These are phyloP conservation scores for Pseudozyma thailandica DNA, from an alignment of 1,284 basidiomycete genomes.

Conservation along the genomic window DNA sequence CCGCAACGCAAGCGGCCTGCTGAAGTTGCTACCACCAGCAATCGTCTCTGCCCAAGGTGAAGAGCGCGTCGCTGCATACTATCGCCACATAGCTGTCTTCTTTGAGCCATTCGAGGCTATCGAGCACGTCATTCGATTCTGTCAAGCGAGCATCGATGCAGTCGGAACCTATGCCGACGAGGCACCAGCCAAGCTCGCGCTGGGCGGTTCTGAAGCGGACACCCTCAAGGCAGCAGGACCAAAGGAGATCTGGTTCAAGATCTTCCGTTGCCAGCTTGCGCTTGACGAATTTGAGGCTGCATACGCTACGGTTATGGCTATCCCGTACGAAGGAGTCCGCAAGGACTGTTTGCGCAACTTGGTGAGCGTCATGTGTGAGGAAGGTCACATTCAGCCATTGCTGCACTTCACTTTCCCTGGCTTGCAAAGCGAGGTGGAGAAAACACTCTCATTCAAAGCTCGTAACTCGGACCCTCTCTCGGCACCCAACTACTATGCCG, in stretches of 20 bases:
- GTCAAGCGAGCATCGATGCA: conserved; percentile 48
- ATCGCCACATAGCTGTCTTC: conserved; percentile 44
- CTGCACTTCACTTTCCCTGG: conserved; percentile 87
- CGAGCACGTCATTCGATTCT: conserved; percentile 44
- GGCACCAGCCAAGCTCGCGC: conserved; percentile 1
- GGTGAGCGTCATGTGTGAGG: conserved; percentile 94
- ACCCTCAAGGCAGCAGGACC: conserved; percentile 10
- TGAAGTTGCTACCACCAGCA: conserved; percentile 35
- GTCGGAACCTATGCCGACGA: conserved; percentile 35
- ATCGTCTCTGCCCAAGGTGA: conserved; percentile 21
- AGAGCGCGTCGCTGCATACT: conserved; percentile 35
- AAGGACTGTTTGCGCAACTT: conserved; percentile 95
- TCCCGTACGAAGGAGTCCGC: conserved; percentile 75
- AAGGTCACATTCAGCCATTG: conserved; percentile 80
- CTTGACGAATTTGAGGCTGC: conserved; percentile 56
- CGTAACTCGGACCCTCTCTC: conserved; percentile 89
- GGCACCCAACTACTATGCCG: conserved; percentile 86
- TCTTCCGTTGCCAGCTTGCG: conserved; percentile 59
- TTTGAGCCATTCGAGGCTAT: conserved; percentile 50
- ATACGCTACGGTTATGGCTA: conserved; percentile 54
- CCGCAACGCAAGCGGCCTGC: conserved; percentile 27
- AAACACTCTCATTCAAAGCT: conserved; percentile 89
- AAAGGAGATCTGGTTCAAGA: conserved; percentile 50
- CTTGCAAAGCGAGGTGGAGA: conserved; percentile 87
- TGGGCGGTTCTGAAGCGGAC: conserved; percentile 12